A percentile compares a stretch with the other conserved stretches of the same genome.
phyloP scores from a whole-genome alignment of 108 stramenopile genomes.

The Discostella pseudostelligera region DNA sequence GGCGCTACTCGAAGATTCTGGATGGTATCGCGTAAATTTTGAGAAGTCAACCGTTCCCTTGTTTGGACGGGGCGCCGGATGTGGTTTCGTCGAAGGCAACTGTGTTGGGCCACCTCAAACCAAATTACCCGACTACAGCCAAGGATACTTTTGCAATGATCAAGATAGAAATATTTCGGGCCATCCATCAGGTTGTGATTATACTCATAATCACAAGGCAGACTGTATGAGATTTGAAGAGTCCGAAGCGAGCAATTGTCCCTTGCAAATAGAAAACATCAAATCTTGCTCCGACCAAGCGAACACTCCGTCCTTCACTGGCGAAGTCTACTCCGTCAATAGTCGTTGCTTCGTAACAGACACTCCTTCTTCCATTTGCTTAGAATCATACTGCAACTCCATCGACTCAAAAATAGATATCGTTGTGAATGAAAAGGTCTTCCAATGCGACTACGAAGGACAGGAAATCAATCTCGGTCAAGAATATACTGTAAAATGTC shows the following conservation, averaged over 20 bases:
- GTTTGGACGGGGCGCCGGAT: constrained; percentile 50
- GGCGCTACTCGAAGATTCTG: constrained; percentile 48
- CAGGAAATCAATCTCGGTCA: constrained; percentile 36
- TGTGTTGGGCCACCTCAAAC: constrained; percentile 28
- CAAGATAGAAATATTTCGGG: not conserved
- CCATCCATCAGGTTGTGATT: constrained; percentile 45
- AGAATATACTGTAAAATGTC: constrained; percentile 29
- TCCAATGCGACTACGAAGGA: constrained; percentile 51
- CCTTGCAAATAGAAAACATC: constrained; percentile 37
- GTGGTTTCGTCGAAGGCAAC: constrained; percentile 44
- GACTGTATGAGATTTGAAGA: constrained; percentile 16
- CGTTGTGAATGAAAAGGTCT: constrained; percentile 33
- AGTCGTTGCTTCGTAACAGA: constrained; percentile 47
- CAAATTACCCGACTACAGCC: constrained; percentile 39
- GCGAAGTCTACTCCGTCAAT: constrained; percentile 35
- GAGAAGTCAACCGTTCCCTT: constrained; percentile 26
- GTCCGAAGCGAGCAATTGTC: constrained; percentile 15
- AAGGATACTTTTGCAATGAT: constrained; percentile 46
- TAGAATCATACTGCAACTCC: constrained; percentile 46
- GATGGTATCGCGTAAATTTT: constrained; percentile 67
- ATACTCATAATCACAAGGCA: constrained; percentile 52
- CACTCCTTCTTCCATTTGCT: constrained; percentile 33
- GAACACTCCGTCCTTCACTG: constrained; percentile 18
- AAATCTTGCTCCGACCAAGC: constrained; percentile 35
- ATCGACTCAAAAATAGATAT: constrained; percentile 47